A percentile compares a stretch with the other conserved stretches of the same genome.
Evolutionary conservation across 2,329 filamentous ascomycete genomes (phyloP).

Genomic region (Neopestalotiopsis clavispora): DNA sequence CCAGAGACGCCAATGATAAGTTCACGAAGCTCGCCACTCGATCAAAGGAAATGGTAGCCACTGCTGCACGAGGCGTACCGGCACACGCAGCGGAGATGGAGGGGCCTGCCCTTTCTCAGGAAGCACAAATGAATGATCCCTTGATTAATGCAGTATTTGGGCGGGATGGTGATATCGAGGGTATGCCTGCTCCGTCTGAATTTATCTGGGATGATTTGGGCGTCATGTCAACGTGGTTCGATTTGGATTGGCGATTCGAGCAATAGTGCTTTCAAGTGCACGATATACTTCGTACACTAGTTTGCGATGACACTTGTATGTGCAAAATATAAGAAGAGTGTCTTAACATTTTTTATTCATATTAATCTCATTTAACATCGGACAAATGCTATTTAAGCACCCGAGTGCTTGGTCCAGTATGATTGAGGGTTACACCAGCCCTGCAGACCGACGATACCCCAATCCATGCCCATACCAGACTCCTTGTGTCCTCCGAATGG

Average conservation of each 20-base stretch:
- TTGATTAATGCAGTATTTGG: background rate
- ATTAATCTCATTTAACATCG: background rate
- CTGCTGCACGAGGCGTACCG: background rate
- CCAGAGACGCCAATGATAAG: conserved; percentile 14
- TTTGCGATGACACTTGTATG: too few species aligned
- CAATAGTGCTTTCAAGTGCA: background rate
- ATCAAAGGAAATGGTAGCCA: conserved; percentile 4
- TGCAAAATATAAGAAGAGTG: background rate
- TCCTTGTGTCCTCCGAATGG: conserved; percentile 56
- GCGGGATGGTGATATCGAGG: background rate
- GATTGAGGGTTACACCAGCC: conserved; percentile 21
- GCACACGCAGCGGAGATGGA: background rate
- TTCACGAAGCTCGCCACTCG: conserved; percentile 6
- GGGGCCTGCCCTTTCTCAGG: background rate
- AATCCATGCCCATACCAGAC: conserved; percentile 15
- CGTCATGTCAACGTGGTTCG: conserved; percentile 10
- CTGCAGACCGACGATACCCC: conserved; percentile 22
- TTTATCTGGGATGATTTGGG: conserved; percentile 7
- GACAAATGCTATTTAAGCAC: background rate
- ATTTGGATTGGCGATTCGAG: background rate
- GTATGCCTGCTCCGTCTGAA: background rate
- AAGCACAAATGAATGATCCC: background rate
- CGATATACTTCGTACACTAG: too few species aligned
- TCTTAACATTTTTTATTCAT: background rate
- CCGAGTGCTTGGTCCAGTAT: conserved; percentile 11